Base-by-base conservation (phyloP, 768 basidiomycete genomes). In the Lactifluus echinatus region DNA sequence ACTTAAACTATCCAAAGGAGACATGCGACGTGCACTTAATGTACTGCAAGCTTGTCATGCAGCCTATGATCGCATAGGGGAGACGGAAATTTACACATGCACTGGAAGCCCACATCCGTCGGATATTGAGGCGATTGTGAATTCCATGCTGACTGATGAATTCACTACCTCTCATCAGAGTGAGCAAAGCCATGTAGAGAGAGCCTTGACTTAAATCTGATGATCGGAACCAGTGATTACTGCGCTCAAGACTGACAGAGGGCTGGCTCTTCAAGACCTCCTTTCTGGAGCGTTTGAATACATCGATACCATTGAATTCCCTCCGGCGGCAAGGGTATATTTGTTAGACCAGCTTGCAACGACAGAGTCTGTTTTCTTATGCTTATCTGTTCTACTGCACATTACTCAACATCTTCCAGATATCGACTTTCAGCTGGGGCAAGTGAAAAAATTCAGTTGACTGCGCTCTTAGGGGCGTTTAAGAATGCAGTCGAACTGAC, bases 21-120 rank as follows among this genome's bases (percentile, higher is more conserved):
- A 99, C 70, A 99, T 99, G 96, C 83, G 96, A 58, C 76, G 96
- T 58, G 96, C 94, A 2, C 76, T 99, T 17, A 98, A 96, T 67
- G 87, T 99, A 28, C 76, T 99, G 19, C 96, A 99, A 73, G 96
- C 96, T 0, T 99, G 96, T 66, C 93, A 98, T 69, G 94, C 96
- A 15, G 96, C 95, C 3, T 99, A 97, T 68, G 91, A 94, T 42
- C 69, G 80, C 10, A 83, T 85, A 31, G 88, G 89, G 55, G 94
- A 97, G 72, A 82, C 83, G 0, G 93, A 96, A 61, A 83, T 99
- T 23, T 99, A 98, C 70, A 91, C 87, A 63, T 98, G 95, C 69
- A 98, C 96, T 0, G 96, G 96, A 39, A 94, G 85, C 64, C 96
- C 96, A 19, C 93, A 97, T 68, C 96, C 96, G 0, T 79, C 82